Percentiles rank a stretch among this genome's conserved stretches.
phyloP scores from a whole-genome alignment of 23 red algal species.

The Agarophyton chilense region DNA sequence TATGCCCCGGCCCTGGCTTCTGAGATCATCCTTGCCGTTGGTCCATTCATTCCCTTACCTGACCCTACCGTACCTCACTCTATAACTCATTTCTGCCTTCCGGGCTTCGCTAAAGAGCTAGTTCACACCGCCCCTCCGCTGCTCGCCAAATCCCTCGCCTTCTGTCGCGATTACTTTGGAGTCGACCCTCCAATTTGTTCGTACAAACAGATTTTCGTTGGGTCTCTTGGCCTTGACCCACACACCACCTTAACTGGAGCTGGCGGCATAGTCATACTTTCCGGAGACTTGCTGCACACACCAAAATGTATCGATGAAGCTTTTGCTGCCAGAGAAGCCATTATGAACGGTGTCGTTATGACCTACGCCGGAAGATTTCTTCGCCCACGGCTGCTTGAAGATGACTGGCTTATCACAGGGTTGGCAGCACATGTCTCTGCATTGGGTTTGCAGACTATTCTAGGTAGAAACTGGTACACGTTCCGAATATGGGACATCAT shows the following conservation, averaged over 20 bases:
- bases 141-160: constrained; percentile 80
- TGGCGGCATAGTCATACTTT: constrained; percentile 77
- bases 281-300: constrained; percentile 63
- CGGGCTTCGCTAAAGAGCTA: constrained; percentile 74
- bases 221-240: constrained; percentile 35
- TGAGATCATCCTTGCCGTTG: constrained; percentile 83
- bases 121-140: constrained; percentile 77
- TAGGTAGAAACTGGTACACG: constrained; percentile 90
- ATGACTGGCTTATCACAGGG: constrained; percentile 84
- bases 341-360: constrained; percentile 66
- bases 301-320: constrained; percentile 81
- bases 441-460: constrained; percentile 60
- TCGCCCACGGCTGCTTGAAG: constrained; percentile 59
- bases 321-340: constrained; percentile 58
- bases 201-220: constrained; percentile 80
- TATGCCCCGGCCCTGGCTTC: constrained; percentile 58
- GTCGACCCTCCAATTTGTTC: constrained; percentile 70
- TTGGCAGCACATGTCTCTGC: constrained; percentile 74
- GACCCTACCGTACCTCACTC: constrained; percentile 74
- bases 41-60: constrained; percentile 81
- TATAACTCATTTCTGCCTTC: constrained; percentile 93
- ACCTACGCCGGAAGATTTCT: constrained; percentile 67
- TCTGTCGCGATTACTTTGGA: constrained; percentile 78
- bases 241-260: constrained; percentile 46
- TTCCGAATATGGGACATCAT: constrained; percentile 64